Base-by-base conservation (phyloP, 1,139 yeast genomes). In the Pichia norvegensis region DNA sequence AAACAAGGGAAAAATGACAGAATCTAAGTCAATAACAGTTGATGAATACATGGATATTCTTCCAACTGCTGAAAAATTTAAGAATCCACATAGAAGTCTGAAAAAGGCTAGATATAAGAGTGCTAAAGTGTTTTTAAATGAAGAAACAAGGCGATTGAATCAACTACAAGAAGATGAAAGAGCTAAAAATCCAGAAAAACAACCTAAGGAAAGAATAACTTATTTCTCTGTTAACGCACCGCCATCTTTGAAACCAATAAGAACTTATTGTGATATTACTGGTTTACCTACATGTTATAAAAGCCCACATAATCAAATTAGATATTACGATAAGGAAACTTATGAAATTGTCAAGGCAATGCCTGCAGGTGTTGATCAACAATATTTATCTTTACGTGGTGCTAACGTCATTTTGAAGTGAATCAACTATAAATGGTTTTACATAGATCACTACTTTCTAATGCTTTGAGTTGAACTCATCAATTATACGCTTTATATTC, bases 291-390 rank as follows among this genome's bases (percentile, higher is more conserved):
- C 90, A 0, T 73, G 67, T 41, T 92, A 92, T 68, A 81, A 76
- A 60, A 75, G 84, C 38, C 95, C 95, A 0, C 70, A 82, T 14
- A 85, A 81, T 58, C 84, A 86, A 38, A 68, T 92, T 49, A 69
- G 96, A 47, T 92, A 79, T 64, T 80, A 85, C 65, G 82, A 92
- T 60, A 80, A 79, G 43, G 98, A 92, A 64, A 81, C 94, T 31
- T 92, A 79, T 64, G 85, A 81, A 47, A 75, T 81, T 49, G 85
- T 87, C 23, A 81, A 80, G 61, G 78, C 79, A 51, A 78, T 92
- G 79, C 82, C 90, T 1, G 85, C 95, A 1, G 95, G 97, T 25
- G 86, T 85, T 19, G 97, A 92, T 65, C 97, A 92, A 65, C 95
- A 87, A 63, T 92, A 88, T 62, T 70, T 92, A 60, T 85, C 85